Evolutionary conservation across 495 filamentous ascomycete genomes (phyloP).

Genomic region (Corynascus novoguineensis): DNA sequence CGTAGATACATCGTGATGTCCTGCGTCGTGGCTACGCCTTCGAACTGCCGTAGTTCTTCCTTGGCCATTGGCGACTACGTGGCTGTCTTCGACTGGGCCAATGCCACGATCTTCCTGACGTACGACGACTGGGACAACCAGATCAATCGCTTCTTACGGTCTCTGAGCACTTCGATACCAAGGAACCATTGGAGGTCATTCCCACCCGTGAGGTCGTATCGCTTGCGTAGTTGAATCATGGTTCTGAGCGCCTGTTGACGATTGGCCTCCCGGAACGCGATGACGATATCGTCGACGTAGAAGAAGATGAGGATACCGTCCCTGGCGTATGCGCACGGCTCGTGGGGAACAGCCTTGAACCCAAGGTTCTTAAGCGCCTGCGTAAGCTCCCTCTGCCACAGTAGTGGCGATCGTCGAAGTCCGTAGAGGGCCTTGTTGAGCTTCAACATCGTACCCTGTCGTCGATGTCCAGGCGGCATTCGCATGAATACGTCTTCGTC

Average conservation of each 20-base stretch:
- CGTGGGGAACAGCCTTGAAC: not conserved
- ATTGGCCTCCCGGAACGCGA: not conserved
- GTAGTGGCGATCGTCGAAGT: not conserved
- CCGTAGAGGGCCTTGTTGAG: not conserved
- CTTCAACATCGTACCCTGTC: not conserved
- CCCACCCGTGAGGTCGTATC: not conserved
- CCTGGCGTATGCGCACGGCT: not conserved
- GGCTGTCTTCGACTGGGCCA: not conserved
- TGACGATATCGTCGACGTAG: conserved; percentile 1
- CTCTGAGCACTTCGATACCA: not conserved
- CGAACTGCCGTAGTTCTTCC: not conserved
- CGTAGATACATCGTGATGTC: conserved; percentile 1
- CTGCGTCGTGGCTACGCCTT: not conserved
- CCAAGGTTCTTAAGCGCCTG: not conserved
- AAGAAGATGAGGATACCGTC: no score
- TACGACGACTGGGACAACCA: not conserved
- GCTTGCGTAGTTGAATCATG: not conserved
- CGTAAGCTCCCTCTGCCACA: not conserved
- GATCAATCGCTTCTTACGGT: not conserved
- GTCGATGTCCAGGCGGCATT: not conserved
- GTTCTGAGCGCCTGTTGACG: not conserved
- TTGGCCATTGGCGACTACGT: not conserved
- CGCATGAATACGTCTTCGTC: not conserved
- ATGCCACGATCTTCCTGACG: not conserved
- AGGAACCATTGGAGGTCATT: not conserved